Conservation (phyloP, 495 filamentous ascomycete species). For the Letharia columbiana region DNA sequence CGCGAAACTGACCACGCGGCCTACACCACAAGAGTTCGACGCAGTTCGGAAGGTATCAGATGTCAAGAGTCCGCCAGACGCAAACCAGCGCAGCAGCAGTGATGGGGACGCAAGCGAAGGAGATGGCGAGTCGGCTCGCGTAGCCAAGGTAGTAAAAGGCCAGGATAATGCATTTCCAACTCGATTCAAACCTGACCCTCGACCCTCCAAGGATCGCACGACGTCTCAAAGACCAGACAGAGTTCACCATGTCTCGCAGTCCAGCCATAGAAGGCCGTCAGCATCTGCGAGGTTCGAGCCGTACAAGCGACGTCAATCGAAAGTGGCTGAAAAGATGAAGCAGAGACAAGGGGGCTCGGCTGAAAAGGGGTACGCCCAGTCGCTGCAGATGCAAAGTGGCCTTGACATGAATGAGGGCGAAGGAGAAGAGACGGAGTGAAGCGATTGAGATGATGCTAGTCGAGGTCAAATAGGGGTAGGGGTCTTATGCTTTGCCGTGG, state of each 20-base stretch:
- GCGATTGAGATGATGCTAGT: background rate
- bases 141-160: background rate
- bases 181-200: background rate
- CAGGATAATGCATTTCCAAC: background rate
- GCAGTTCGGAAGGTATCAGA: no score
- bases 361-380: background rate
- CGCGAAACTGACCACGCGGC: background rate
- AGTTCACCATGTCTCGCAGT: background rate
- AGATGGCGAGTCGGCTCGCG: background rate
- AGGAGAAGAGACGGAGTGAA: background rate
- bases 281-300: background rate
- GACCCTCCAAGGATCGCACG: background rate
- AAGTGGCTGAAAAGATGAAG: background rate
- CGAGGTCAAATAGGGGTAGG: background rate
- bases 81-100: background rate
- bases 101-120: background rate
- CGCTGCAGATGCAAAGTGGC: background rate
- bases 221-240: background rate
- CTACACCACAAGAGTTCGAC: background rate
- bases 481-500: background rate
- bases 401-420: background rate
- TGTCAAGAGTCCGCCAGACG: background rate
- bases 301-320: background rate
- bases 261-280: background rate
- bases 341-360: no score